Evolutionary conservation across 768 basidiomycete species (phyloP), one percentile per base, ranked within the genome.

Genomic region (Boletus rubroflammeus): DNA sequence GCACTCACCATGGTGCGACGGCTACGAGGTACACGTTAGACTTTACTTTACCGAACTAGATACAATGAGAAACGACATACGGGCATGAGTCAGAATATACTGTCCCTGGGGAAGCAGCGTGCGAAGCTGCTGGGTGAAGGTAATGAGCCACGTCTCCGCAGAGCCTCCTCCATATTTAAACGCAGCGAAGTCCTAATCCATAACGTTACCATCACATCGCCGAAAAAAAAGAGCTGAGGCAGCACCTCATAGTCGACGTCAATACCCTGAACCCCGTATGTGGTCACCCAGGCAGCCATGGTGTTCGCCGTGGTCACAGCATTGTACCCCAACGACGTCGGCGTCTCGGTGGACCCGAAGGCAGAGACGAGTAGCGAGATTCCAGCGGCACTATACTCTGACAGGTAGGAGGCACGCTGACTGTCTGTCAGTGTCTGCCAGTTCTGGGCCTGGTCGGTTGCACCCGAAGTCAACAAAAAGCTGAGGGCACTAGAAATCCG

Each of bases 291-390:
- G 1, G 69, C 62, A 4, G 79, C 79, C 57, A 82, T 69, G 6
- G 67, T 72, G 55, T 76, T 73, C 0, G 81, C 80, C 2, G 70
- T 69, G 21, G 46, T 55, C 23, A 72, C 65, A 0, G 80, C 71
- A 53, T 81, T 71, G 11, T 55, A 58, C n/a, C 74, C 74, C 6
- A 66, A 62, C 0, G 75, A 66, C 2, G 78, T 81, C 1, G 80
- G 80, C 0, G 70, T 65, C 51, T 67, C 62, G 11, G 69, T 70
- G 7, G 77, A 73, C 7, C 80, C 80, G 60, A 84, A 83, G 1
- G 73, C 74, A 40, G 81, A 81, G 5, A 84, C 83, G 53, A 84
- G 74, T 26, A 85, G 62, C 41, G 77, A 78, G 63, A 84, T 81
- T 6, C 83, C 82, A 15, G 80, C 80, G 0, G 75, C 74, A 15